Evolutionary conservation across 2,329 filamentous ascomycete genomes (phyloP).

Genomic region (Lachnellula willkommii): DNA sequence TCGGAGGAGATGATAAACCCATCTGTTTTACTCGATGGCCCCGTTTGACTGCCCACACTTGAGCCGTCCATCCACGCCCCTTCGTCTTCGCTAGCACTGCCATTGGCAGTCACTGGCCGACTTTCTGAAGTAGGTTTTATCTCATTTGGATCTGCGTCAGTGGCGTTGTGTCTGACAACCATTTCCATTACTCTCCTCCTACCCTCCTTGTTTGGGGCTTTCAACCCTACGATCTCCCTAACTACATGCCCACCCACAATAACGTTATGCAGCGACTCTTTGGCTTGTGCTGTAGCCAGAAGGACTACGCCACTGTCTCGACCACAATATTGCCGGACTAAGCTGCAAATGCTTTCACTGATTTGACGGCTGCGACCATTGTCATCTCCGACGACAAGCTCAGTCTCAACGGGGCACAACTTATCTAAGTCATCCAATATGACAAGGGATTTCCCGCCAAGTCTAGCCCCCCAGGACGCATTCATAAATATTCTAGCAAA

Average conservation of each 20-base stretch:
- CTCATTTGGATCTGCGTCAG: constrained; percentile 35
- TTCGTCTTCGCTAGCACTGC: constrained; percentile 48
- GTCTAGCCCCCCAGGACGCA: constrained; percentile 83
- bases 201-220: constrained; percentile 88
- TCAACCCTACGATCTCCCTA: constrained; percentile 81
- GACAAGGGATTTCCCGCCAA: constrained; percentile 78
- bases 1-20: constrained; percentile 70
- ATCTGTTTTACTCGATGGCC: constrained; percentile 38
- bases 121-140: constrained; percentile 43
- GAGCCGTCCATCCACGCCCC: constrained; percentile 72
- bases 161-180: constrained; percentile 56
- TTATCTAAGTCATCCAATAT: constrained; percentile 91
- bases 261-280: constrained; percentile 86
- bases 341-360: constrained; percentile 79
- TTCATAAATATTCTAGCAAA: constrained; percentile 78
- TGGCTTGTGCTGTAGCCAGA: constrained; percentile 84
- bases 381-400: constrained; percentile 87
- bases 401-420: constrained; percentile 87
- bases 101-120: constrained; percentile 48
- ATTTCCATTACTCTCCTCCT: constrained; percentile 78
- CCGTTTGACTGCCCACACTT: constrained; percentile 48
- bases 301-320: constrained; percentile 76
- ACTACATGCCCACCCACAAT: constrained; percentile 89
- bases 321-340: constrained; percentile 78
- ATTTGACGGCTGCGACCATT: constrained; percentile 89